These are phyloP conservation scores for Terana coerulea DNA, from an alignment of 768 basidiomycete species.

Conservation along the genomic window DNA sequence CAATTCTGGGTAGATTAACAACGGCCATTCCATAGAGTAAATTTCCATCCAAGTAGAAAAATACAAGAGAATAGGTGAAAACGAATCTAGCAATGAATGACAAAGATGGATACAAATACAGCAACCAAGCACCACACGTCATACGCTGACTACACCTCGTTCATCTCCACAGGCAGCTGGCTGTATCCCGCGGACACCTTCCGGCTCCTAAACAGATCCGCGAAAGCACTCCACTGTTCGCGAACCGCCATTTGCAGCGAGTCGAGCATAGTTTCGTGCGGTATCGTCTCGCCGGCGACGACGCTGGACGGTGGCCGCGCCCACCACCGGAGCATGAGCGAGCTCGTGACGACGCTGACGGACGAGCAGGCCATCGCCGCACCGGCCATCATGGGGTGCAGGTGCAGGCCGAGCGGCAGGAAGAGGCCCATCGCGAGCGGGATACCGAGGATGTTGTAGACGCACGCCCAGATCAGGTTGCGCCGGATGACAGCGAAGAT, in stretches of 20 bases:
- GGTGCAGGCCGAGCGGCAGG: slow-evolving; percentile 85
- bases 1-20: too few species aligned
- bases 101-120: neutral
- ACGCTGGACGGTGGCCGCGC: slow-evolving; percentile 63
- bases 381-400: slow-evolving; percentile 99
- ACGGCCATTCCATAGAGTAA: too few species aligned
- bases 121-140: neutral
- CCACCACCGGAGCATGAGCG: slow-evolving; percentile 85
- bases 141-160: slow-evolving; percentile 20
- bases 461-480: slow-evolving; percentile 94
- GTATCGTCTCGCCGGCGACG: slow-evolving; percentile 54
- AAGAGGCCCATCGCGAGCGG: slow-evolving; percentile 98
- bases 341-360: slow-evolving; percentile 92
- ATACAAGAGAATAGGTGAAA: neutral
- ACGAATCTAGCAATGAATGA: neutral
- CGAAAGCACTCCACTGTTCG: slow-evolving; percentile 41
- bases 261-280: slow-evolving; percentile 35
- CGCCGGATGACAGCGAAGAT: slow-evolving; percentile 91
- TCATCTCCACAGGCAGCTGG: slow-evolving; percentile 63
- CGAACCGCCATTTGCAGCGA: slow-evolving; percentile 39
- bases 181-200: slow-evolving; percentile 53
- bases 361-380: slow-evolving; percentile 98
- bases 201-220: slow-evolving; percentile 38
- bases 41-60: too few species aligned
- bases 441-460: slow-evolving; percentile 91